Evolutionary conservation across 768 basidiomycete species (phyloP).

Genomic region (Peribolospora baueri): DNA sequence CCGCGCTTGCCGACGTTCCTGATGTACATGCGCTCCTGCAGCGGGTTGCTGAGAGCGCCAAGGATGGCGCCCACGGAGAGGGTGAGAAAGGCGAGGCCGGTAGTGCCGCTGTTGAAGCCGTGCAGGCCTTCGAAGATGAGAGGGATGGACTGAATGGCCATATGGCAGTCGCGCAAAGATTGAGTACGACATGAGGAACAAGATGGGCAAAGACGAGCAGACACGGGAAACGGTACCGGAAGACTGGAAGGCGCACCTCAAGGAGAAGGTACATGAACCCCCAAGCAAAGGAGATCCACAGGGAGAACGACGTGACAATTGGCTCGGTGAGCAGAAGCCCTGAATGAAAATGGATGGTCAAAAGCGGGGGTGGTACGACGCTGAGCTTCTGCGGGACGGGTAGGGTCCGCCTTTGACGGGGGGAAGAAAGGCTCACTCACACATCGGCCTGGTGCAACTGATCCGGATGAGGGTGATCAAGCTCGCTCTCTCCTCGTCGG

Average conservation of each 20-base stretch:
- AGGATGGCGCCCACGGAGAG: constrained; percentile 20
- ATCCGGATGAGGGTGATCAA: constrained; percentile 38
- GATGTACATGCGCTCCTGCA: constrained; percentile 16
- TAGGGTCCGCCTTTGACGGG: constrained; percentile 8
- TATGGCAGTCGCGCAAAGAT: not conserved
- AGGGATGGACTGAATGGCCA: constrained; percentile 13
- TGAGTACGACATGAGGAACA: not conserved
- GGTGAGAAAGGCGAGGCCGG: constrained; percentile 36
- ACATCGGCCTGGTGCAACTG: constrained; percentile 44
- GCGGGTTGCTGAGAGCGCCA: constrained; percentile 12
- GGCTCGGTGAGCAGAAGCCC: constrained; percentile 49
- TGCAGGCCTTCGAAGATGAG: constrained; percentile 35
- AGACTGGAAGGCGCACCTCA: constrained; percentile 31
- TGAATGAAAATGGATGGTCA: constrained; percentile 12
- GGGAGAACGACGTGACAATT: constrained; percentile 37
- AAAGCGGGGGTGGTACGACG: not conserved
- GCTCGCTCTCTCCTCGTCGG: constrained; percentile 37
- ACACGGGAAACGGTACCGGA: not conserved
- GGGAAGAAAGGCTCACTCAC: constrained; percentile 24
- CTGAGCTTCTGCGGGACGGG: not conserved
- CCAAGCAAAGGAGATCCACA: constrained; percentile 34
- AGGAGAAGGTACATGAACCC: constrained; percentile 43
- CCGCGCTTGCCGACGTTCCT: constrained; percentile 13
- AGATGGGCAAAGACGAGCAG: too few species aligned
- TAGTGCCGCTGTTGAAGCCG: constrained; percentile 33